phyloP scores from a whole-genome alignment of 225 moss, liverwort and hornwort genomes.

The Antitrichia curtipendula region DNA sequence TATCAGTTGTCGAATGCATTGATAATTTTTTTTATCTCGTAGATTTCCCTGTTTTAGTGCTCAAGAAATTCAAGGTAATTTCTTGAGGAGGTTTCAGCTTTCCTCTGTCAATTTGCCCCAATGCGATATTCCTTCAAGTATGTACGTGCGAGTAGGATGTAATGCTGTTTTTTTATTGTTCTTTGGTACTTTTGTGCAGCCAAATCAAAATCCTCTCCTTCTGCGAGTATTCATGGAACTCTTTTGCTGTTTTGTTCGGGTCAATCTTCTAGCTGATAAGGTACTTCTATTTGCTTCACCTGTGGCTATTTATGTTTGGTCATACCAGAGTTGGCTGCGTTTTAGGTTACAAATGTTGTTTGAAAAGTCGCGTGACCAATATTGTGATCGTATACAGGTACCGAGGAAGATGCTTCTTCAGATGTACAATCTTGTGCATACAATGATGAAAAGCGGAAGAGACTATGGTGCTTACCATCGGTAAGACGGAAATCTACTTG shows the following conservation, averaged over 20 bases:
- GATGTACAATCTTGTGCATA: constrained; percentile 81
- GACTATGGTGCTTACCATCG: constrained; percentile 94
- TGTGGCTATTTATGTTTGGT: background rate
- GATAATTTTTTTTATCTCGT: background rate
- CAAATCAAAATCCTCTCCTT: constrained; percentile 92
- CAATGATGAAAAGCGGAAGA: constrained; percentile 71
- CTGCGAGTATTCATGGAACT: constrained; percentile 90
- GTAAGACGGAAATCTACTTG: constrained; percentile 5
- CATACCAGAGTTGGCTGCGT: background rate
- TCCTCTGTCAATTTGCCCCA: background rate
- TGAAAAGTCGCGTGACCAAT: background rate
- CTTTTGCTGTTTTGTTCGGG: constrained; percentile 89
- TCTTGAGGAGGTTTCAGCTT: background rate
- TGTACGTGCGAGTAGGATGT: background rate
- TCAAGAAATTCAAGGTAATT: background rate
- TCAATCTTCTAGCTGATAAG: constrained; percentile 93
- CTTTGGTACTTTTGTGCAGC: constrained; percentile 34
- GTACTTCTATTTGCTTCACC: constrained; percentile 2
- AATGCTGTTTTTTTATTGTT: background rate
- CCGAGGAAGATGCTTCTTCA: constrained; percentile 98
- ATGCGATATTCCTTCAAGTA: background rate
- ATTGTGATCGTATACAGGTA: constrained; percentile 25
- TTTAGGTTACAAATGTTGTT: background rate
- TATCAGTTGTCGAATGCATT: background rate
- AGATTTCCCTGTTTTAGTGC: background rate